Evolutionary conservation across 495 filamentous ascomycete genomes (phyloP).

Genomic region (Margaritispora aquatica): DNA sequence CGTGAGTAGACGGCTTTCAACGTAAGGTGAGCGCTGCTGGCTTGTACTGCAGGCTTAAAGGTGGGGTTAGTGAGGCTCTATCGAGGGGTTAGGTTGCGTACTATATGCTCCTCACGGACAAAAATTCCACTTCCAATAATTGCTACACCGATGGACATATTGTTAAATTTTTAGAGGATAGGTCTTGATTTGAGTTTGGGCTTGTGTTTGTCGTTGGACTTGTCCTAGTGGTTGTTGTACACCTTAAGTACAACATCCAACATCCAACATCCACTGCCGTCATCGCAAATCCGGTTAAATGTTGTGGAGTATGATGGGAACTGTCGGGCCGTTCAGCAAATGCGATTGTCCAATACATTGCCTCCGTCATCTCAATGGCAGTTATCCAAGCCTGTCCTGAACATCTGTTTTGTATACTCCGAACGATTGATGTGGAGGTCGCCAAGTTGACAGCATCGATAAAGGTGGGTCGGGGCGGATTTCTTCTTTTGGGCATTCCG

Average conservation of each 20-base stretch:
- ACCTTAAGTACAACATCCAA: no score
- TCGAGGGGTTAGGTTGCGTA: constrained; percentile 17
- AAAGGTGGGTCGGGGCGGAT: not conserved
- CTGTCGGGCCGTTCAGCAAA: not conserved
- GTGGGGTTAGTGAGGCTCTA: constrained; percentile 13
- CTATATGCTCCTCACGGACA: constrained; percentile 36
- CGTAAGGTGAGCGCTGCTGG: constrained; percentile 28
- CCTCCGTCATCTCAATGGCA: not conserved
- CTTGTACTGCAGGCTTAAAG: constrained; percentile 45
- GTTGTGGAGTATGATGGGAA: not conserved
- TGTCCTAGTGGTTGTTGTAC: no score
- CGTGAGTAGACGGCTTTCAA: constrained; percentile 60
- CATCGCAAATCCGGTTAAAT: not conserved
- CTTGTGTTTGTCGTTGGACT: not conserved
- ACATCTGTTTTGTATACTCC: no score
- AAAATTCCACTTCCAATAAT: constrained; percentile 62
- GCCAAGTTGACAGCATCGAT: no score
- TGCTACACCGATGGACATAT: constrained; percentile 50
- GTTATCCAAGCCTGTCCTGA: no score
- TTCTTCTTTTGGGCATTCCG: not conserved
- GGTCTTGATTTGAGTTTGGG: not conserved
- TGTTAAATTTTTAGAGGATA: constrained; percentile 3
- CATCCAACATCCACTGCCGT: not conserved
- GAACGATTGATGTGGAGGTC: no score
- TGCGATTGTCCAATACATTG: not conserved